Evolutionary conservation across 2,329 filamentous ascomycete species (phyloP).

Genomic region (Fusarium algeriense): DNA sequence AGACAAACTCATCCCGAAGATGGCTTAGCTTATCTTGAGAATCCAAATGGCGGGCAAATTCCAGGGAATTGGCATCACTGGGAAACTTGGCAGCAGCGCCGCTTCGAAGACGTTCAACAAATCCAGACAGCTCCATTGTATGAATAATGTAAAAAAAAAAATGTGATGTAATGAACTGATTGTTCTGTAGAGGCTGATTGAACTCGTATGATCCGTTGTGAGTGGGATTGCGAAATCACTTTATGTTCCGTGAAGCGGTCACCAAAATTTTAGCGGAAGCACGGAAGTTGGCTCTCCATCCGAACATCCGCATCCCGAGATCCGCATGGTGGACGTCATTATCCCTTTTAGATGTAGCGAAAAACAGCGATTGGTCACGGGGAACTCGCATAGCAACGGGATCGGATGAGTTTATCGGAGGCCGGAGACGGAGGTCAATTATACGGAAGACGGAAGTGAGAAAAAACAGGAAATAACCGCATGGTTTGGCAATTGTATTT

Average conservation of each 20-base stretch:
- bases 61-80: constrained; percentile 59
- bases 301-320: constrained; percentile 49
- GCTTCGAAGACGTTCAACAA: constrained; percentile 56
- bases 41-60: constrained; percentile 68
- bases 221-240: constrained; percentile 46
- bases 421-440: constrained; percentile 14
- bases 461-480: constrained; percentile 4
- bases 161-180: not conserved
- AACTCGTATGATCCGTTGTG: constrained; percentile 43
- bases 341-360: constrained; percentile 30
- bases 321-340: constrained; percentile 36
- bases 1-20: constrained; percentile 78
- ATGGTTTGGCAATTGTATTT: constrained; percentile 23
- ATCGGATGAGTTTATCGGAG: constrained; percentile 14
- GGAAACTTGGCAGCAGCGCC: constrained; percentile 61
- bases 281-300: constrained; percentile 34
- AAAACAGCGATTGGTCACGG: constrained; percentile 21
- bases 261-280: constrained; percentile 16
- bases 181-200: not conserved
- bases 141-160: not conserved
- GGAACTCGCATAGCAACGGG: constrained; percentile 7
- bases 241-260: constrained; percentile 41
- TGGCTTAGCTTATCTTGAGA: constrained; percentile 68
- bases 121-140: constrained; percentile 56
- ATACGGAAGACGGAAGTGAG: constrained; percentile 19